These are phyloP conservation scores for Glycine latifolia DNA, from an alignment of 306 rosid species.

Conservation along the genomic window DNA sequence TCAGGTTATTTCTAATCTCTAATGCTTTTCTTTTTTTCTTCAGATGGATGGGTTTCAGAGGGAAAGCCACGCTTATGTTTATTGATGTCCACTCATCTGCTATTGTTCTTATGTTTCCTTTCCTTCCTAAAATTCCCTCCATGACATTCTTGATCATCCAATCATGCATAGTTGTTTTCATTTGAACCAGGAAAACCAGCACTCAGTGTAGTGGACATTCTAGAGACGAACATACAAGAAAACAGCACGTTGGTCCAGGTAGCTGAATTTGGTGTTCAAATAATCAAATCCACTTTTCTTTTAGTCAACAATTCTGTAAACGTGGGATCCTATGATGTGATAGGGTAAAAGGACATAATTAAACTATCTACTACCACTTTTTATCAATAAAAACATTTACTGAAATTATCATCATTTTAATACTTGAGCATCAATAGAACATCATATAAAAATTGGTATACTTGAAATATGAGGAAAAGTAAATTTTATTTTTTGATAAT, in stretches of 20 bases:
- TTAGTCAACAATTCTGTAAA: neutral
- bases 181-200: constrained; percentile 84
- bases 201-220: constrained; percentile 68
- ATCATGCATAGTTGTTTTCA: constrained; percentile 26
- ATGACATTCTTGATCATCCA: constrained; percentile 17
- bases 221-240: constrained; percentile 65
- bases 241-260: constrained; percentile 89
- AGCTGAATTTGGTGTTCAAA: constrained; percentile 32
- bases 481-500: neutral
- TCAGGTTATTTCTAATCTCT: constrained; percentile 48
- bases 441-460: neutral
- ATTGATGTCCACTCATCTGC: neutral
- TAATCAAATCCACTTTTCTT: neutral
- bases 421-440: neutral
- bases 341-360: neutral
- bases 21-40: neutral
- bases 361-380: neutral
- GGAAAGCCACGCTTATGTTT: neutral
- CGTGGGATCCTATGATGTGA: neutral
- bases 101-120: constrained; percentile 30
- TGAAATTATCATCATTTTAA: neutral
- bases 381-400: neutral
- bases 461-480: neutral
- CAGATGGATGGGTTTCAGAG: neutral
- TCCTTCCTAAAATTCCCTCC: constrained; percentile 10